Evolutionary conservation across 2,329 filamentous ascomycete species (phyloP), one percentile per base, ranked within the genome.

Genomic region (Microdochium nivale): DNA sequence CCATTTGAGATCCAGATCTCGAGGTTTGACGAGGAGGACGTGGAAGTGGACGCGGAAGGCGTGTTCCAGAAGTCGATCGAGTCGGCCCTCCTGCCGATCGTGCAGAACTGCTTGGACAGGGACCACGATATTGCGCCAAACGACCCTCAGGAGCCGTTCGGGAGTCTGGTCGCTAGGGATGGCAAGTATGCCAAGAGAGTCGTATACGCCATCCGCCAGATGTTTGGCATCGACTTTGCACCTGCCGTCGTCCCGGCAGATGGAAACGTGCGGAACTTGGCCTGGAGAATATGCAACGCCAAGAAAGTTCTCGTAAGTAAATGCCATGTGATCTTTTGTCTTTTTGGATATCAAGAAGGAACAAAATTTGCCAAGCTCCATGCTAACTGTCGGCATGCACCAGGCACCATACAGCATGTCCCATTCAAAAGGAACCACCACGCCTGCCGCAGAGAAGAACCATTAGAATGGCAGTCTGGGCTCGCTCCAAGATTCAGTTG

Each of bases 161-260:
- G 94, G 0, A 83, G 82, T 48, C 76, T 91, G 40, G 87, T 96
- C 1, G 90, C 96, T 63, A 77, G 90, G 24, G 88, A 96, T 58
- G 82, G 86, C 56, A 96, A 95, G 68, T 97, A 90, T 61, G 87
- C 92, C 1, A 88, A 84, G 68, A 76, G 94, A 43, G 87, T 97
- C 11, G 91, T 97, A 0, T 97, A 95, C 67, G 94, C 91, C 3
- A 89, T 99, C 25, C 87, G 88, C 56, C 88, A 95, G 66, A 96
- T 96, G 90, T 95, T 99, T 66, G 94, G 91, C 49, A 88, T 99
- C 54, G 94, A 99, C 67, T 91, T 99, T 64, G 89, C 94, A 1
- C 86, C 91, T 0, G 89, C 90, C 46, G 92, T 97, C 1, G 94
- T 99, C 30, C 83, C 88, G 50, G 90, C 91, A 0, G 94, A 99